Percentiles rank a stretch among this genome's conserved stretches.
phyloP scores from a whole-genome alignment of 192 early-diverging fungal species.

The Linnemannia zychae region DNA sequence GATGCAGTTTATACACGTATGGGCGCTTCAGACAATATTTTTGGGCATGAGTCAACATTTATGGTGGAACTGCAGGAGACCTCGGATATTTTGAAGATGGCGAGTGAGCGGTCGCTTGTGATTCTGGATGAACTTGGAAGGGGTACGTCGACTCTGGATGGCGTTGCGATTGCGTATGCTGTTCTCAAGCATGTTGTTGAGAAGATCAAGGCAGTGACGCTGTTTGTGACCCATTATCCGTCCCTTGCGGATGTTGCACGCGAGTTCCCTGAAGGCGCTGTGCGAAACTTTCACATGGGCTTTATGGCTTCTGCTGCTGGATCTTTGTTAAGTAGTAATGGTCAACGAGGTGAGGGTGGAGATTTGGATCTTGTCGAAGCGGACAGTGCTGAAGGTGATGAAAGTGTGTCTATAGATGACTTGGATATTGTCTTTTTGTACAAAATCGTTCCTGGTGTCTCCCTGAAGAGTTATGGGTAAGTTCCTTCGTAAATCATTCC shows the following conservation, averaged over 20 bases:
- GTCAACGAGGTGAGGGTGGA: conserved; percentile 20
- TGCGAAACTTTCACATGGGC: conserved; percentile 65
- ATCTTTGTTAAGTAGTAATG: conserved; percentile 13
- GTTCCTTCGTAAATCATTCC: background rate
- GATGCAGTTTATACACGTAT: conserved; percentile 82
- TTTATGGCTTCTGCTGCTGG: conserved; percentile 59
- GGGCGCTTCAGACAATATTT: conserved; percentile 79
- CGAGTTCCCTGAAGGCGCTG: conserved; percentile 38
- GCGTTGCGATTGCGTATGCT: conserved; percentile 77
- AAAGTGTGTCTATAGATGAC: conserved; percentile 27
- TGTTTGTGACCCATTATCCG: conserved; percentile 91
- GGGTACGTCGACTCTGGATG: conserved; percentile 83
- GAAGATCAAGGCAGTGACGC: conserved; percentile 61
- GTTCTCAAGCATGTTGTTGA: conserved; percentile 70
- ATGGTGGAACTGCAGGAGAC: conserved; percentile 86
- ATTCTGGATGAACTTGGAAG: conserved; percentile 89
- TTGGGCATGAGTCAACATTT: conserved; percentile 79
- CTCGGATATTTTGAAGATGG: conserved; percentile 75
- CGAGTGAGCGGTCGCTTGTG: conserved; percentile 71
- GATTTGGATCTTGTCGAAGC: background rate
- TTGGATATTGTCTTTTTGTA: conserved; percentile 77
- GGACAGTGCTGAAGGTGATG: conserved; percentile 1
- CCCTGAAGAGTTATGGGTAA: conserved; percentile 77
- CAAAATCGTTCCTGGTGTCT: conserved; percentile 73
- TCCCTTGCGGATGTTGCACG: conserved; percentile 66